Conservation (phyloP, 208 protist species). For the Leishmania major region DNA sequence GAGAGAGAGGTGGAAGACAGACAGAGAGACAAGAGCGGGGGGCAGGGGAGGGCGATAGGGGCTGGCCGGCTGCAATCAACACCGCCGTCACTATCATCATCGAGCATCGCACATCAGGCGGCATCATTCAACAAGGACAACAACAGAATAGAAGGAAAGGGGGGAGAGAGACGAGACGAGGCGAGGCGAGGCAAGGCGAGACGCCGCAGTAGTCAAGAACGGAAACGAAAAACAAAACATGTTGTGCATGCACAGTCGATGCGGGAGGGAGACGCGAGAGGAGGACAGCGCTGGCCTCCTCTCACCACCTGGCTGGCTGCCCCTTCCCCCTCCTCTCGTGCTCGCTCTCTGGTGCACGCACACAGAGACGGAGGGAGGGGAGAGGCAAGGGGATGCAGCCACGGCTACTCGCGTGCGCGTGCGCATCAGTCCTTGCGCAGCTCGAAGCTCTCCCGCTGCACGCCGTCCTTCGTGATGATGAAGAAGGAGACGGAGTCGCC, state of each 20-base stretch:
- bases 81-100: background rate
- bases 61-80: background rate
- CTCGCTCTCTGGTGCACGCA: background rate
- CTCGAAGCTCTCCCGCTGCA: conserved; percentile 69
- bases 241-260: background rate
- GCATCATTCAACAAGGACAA: background rate
- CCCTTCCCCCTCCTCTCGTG: background rate
- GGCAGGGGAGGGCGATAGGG: background rate
- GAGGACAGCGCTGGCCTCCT: background rate
- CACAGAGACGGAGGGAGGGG: background rate
- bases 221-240: background rate
- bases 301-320: background rate
- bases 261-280: background rate
- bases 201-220: no score
- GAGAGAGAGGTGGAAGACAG: background rate
- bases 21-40: background rate
- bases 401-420: background rate
- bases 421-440: conserved; percentile 73
- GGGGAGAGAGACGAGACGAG: background rate
- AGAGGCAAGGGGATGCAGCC: background rate
- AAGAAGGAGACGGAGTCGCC: conserved; percentile 96
- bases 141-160: background rate
- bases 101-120: background rate
- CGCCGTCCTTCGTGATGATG: conserved; percentile 86
- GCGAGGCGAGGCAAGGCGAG: background rate